Conservation (phyloP, 768 basidiomycete species). For the Dendrothele bispora region DNA sequence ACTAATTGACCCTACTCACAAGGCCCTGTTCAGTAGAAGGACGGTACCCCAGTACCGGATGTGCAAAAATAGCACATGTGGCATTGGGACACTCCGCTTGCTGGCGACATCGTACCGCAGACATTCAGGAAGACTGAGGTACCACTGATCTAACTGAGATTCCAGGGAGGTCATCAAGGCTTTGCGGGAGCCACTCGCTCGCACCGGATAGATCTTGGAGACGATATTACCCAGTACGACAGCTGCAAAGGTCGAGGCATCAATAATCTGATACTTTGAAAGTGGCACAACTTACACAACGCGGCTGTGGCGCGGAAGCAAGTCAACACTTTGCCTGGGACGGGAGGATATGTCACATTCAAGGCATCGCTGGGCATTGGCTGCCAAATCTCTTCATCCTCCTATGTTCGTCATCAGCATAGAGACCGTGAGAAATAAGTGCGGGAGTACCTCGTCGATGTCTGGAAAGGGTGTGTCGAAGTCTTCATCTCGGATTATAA, state of each 20-base stretch:
- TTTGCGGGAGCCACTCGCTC: constrained; percentile 47
- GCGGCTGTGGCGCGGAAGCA: constrained; percentile 56
- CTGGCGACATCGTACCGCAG: constrained; percentile 60
- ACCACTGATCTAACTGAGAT: constrained; percentile 72
- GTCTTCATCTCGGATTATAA: constrained; percentile 66
- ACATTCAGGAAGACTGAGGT: constrained; percentile 61
- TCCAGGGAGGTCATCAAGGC: constrained; percentile 56
- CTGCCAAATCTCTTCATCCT: constrained; percentile 56
- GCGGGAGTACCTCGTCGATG: constrained; percentile 47
- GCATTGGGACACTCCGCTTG: constrained; percentile 53
- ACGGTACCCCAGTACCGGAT: constrained; percentile 78
- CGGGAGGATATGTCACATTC: constrained; percentile 43
- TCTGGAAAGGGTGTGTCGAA: constrained; percentile 67
- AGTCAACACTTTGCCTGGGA: constrained; percentile 49
- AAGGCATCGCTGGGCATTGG: constrained; percentile 38
- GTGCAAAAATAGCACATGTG: constrained; percentile 68
- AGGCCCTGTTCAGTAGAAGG: constrained; percentile 73
- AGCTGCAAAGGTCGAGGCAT: constrained; percentile 35
- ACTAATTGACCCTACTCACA: constrained; percentile 49
- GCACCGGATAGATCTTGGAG: constrained; percentile 69
- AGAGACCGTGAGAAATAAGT: not conserved
- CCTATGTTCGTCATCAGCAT: constrained; percentile 35
- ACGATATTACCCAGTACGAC: constrained; percentile 69
- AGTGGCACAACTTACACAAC: constrained; percentile 47
- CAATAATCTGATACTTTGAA: constrained; percentile 3